Percentiles rank a stretch among this genome's conserved stretches.
These are phyloP conservation scores for Pelargonium myrrhifolium DNA, from an alignment of 441 rosid genomes.

Conservation along the genomic window DNA sequence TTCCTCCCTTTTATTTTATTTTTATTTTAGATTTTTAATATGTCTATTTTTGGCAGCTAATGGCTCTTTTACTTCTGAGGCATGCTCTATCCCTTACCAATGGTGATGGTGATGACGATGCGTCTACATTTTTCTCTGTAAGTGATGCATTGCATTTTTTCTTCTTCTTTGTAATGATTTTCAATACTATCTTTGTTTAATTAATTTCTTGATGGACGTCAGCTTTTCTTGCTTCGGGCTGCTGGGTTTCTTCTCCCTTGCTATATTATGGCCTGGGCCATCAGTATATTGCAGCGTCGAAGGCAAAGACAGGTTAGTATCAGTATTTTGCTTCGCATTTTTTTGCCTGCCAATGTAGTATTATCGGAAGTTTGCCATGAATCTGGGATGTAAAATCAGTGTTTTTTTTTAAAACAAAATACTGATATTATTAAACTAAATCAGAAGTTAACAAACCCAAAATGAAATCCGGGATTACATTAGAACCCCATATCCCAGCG, in stretches of 20 bases:
- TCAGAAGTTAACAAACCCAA: too few species aligned
- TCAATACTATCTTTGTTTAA: slow-evolving; percentile 5
- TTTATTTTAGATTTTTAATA: neutral
- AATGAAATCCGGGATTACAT: too few species aligned
- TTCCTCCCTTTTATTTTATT: neutral
- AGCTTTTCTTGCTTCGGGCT: slow-evolving; percentile 82
- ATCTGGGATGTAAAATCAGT: too few species aligned
- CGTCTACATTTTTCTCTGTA: slow-evolving; percentile 60
- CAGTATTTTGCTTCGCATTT: neutral
- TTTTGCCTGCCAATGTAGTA: neutral
- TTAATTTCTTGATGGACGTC: slow-evolving; percentile 13
- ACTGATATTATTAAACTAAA: too few species aligned
- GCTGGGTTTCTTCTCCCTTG: slow-evolving; percentile 94
- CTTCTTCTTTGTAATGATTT: slow-evolving; percentile 8
- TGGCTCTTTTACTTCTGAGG: slow-evolving; percentile 69
- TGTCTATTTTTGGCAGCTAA: slow-evolving; percentile 37
- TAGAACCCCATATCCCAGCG: too few species aligned
- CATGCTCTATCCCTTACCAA: slow-evolving; percentile 55
- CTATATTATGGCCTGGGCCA: slow-evolving; percentile 98
- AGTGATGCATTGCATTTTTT: slow-evolving; percentile 20
- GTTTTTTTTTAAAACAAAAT: neutral
- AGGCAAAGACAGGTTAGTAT: slow-evolving; percentile 86
- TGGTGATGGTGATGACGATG: slow-evolving; percentile 51
- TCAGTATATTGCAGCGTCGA: slow-evolving; percentile 75
- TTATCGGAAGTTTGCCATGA: too few species aligned